phyloP scores from a whole-genome alignment of 148 eudicot genomes.

The Agrostemma githago region DNA sequence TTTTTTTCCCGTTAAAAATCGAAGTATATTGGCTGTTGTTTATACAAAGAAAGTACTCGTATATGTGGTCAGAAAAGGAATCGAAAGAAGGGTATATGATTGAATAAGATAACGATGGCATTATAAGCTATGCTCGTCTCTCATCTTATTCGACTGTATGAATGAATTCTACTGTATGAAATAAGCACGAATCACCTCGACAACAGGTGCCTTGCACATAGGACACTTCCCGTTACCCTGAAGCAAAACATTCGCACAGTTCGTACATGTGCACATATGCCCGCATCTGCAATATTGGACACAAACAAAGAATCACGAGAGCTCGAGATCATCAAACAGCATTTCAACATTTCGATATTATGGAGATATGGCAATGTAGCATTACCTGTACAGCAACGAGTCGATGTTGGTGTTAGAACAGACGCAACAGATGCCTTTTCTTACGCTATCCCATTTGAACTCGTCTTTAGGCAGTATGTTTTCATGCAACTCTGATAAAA shows the following conservation, averaged over 20 bases:
- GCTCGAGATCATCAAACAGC: not conserved
- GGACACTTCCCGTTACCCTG: slow-evolving; percentile 62
- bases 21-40: slow-evolving; percentile 11
- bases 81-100: slow-evolving; percentile 15
- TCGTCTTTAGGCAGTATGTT: slow-evolving; percentile 35
- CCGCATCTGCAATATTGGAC: slow-evolving; percentile 57
- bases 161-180: slow-evolving; percentile 35
- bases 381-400: slow-evolving; percentile 78
- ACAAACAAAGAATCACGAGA: not conserved
- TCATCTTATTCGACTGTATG: not conserved
- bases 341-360: not conserved
- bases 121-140: not conserved
- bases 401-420: slow-evolving; percentile 62
- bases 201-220: slow-evolving; percentile 81
- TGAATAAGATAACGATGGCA: slow-evolving; percentile 4
- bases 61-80: not conserved
- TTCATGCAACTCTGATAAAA: slow-evolving; percentile 29
- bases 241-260: slow-evolving; percentile 62
- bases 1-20: slow-evolving; percentile 14
- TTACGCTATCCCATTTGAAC: slow-evolving; percentile 58
- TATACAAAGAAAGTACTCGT: too few relatives aligned
- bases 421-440: slow-evolving; percentile 76
- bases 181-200: slow-evolving; percentile 77
- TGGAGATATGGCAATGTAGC: not conserved
- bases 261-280: slow-evolving; percentile 90